phyloP scores from a whole-genome alignment of 352 stramenopile genomes.

The Globisporangium middletonii region DNA sequence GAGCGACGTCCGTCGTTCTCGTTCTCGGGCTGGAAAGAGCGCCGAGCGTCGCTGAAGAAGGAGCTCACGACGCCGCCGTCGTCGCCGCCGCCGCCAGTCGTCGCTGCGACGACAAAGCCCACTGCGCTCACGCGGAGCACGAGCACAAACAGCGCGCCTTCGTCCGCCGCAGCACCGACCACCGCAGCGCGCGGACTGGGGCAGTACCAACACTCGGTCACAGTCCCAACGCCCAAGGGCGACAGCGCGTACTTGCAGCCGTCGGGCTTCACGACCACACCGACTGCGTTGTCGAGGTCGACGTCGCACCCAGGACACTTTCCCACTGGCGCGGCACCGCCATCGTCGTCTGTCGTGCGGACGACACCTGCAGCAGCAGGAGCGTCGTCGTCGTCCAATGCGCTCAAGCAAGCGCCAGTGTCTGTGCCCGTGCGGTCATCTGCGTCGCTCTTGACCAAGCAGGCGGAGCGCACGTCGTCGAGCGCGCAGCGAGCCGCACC shows the following conservation, averaged over 20 bases:
- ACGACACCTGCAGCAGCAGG: background rate
- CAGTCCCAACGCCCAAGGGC: conserved; percentile 7
- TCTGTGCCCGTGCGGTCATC: no score
- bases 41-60: conserved; percentile 24
- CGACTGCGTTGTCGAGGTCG: conserved; percentile 10
- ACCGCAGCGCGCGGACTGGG: conserved; percentile 1
- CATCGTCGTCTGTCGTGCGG: background rate
- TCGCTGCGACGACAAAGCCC: background rate
- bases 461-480: background rate
- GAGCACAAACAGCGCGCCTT: background rate
- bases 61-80: conserved; percentile 5
- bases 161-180: background rate
- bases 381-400: background rate
- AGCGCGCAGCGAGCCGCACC: background rate
- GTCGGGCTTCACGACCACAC: conserved; percentile 7
- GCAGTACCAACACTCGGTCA: background rate
- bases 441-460: no score
- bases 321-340: background rate
- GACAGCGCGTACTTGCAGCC: conserved; percentile 6
- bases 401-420: no score
- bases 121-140: background rate
- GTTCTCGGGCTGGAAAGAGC: conserved; percentile 42
- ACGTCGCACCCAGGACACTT: conserved; percentile 12
- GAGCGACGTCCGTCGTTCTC: conserved; percentile 45
- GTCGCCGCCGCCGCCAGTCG: background rate